phyloP scores from a whole-genome alignment of 179 eudicot genomes.

The Camellia oleifera region DNA sequence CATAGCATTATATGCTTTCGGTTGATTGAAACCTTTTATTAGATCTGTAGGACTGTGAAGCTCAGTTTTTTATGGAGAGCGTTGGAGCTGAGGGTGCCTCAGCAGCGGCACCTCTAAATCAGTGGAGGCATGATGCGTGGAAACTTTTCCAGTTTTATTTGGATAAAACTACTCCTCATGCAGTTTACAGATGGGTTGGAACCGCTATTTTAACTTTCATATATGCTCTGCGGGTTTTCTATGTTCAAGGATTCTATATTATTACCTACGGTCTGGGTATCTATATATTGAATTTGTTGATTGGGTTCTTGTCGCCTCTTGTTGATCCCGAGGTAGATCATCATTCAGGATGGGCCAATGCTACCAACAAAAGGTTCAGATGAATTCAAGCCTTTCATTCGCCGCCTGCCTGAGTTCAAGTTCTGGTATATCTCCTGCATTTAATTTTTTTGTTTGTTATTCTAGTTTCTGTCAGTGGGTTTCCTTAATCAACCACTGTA shows the following conservation, averaged over 20 bases:
- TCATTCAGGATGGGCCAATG: constrained; percentile 57
- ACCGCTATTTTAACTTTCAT: constrained; percentile 42
- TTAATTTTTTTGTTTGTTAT: background rate
- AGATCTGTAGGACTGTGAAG: constrained; percentile 16
- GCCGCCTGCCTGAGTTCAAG: constrained; percentile 76
- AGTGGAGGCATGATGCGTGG: constrained; percentile 36
- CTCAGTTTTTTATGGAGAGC: constrained; percentile 29
- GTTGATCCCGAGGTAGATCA: constrained; percentile 74
- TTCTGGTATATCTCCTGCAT: constrained; percentile 44
- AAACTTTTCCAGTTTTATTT: constrained; percentile 58
- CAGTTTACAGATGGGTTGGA: constrained; percentile 62
- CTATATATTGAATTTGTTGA: constrained; percentile 63
- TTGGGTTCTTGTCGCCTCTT: constrained; percentile 73
- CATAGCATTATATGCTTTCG: background rate
- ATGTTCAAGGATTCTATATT: constrained; percentile 66
- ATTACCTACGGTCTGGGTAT: constrained; percentile 76
- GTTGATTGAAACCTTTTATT: constrained; percentile 13
- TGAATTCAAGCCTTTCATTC: constrained; percentile 78
- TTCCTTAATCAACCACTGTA: background rate
- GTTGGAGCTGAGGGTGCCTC: constrained; percentile 29
- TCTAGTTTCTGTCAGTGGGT: background rate
- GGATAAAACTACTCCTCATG: constrained; percentile 71
- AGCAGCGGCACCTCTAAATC: constrained; percentile 30
- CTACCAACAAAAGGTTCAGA: constrained; percentile 80
- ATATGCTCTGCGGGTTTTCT: constrained; percentile 53